Base-by-base conservation (phyloP, 768 basidiomycete species). In the Cyclocybe aegerita region DNA sequence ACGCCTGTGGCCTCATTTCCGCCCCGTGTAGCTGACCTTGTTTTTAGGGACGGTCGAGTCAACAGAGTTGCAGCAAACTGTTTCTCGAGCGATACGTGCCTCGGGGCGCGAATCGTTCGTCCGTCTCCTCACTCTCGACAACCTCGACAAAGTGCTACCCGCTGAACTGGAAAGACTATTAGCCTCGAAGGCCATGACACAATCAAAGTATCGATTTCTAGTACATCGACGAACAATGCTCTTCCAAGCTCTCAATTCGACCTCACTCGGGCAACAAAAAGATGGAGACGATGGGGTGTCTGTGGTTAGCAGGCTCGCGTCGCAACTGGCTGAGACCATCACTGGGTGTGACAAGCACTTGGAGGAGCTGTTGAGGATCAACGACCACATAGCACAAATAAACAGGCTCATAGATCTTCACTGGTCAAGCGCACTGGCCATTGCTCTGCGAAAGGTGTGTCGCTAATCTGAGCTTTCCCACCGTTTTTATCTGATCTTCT, bases 391-490 rank as follows among this genome's bases (percentile, higher is more conserved):
- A 30, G 69, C 76, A 0, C 88, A 91, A 65, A 77, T 92, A 3
- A 66, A 74, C 10, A 71, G 73, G 35, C 56, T 89, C 36, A 72
- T 82, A 8, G 84, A 90, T 49, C 67, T 75, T 34, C 90, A 92
- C 65, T 82, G 79, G 69, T 76, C 86, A 1, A 88, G 86, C n/a
- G 87, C 90, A 12, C 76, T 92, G 9, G 82, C 84, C 0, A 79
- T 93, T 55, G 89, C 86, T 1, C 63, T 93, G 44, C 79, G 89
- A 9, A 93, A 93, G 70, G 79, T 79, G 48, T 14, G 65, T 56
- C 23, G 23, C 23, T 23, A 23, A 23, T 35, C 39, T 40, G 31
- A 15, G 39, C 35, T 45, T 52, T 30, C 39, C 33, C 50, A 6
- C 10, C 17, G 17, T 39, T 45, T 12, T 35, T 52, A n/a, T 38